Base-by-base conservation (phyloP, 2,329 filamentous ascomycete species). In the Amauroascus niger region DNA sequence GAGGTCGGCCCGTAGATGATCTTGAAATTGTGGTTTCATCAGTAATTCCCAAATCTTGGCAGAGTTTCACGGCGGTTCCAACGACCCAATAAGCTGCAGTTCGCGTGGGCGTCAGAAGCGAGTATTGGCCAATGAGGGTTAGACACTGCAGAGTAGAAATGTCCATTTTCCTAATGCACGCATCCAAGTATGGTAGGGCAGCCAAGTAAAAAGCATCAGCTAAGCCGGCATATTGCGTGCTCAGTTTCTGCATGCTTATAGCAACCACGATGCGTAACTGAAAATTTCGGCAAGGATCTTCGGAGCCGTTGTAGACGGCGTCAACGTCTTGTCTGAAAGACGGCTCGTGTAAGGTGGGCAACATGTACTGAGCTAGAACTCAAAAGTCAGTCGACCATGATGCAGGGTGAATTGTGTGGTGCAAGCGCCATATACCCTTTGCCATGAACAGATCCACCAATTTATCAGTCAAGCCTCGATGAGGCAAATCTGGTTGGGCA, bases 121-220 rank as follows among this genome's bases (percentile, higher is more conserved):
- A 97, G 68, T 97, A 97, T 63, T 93, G 87, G 1, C 83, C 88
- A 61, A 97, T 86, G 14, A 98, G 73, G 2, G 86, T 79, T 52
- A 96, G 82, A 62, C 91, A 96, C 69, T 97, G 93, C 14, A 97
- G 73, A 0, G 93, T 94, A 63, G 84, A 87, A 28, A 96, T 71
- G 66, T 97, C 88, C 76, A 95, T 95, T n/a, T 85, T 83, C 51
- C 84, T 83, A 52, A 97, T 79, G 9, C 94, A 83, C 2, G 82
- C 81, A 67, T 96, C 87, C 57, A 97, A 82, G 62, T 84, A 84
- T 57, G 84, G 82, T 72, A 97, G 83, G 4, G 91, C 91, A 22
- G 90, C 87, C 20, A 96, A 78, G 64, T 96, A 97, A 71, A 95
- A 97, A 65, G 88, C 90, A 69, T 97, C 91, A 28, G 93, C 91